phyloP scores from a whole-genome alignment of 257 asterid species.

The Ophiorrhiza pumila region DNA sequence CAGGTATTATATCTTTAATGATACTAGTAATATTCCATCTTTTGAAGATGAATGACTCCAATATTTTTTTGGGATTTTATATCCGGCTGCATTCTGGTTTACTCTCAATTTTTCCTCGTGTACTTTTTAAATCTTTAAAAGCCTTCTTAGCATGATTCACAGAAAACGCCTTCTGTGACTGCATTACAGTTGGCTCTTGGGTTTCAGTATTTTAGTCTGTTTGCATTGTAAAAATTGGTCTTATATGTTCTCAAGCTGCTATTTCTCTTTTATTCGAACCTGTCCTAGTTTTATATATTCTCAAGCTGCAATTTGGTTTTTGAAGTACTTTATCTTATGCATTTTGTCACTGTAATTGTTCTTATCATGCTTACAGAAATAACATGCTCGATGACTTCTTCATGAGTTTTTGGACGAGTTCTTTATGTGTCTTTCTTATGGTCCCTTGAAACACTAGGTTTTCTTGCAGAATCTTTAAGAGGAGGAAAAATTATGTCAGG shows the following conservation, averaged over 20 bases:
- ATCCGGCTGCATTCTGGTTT: not conserved
- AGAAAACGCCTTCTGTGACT: not conserved
- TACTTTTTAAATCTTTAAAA: not conserved
- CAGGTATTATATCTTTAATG: conserved; percentile 50
- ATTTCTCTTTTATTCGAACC: not conserved
- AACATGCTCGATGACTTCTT: not conserved
- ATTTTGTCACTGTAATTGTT: not conserved
- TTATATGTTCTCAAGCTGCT: not conserved
- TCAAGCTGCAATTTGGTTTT: not conserved
- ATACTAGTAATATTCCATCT: not conserved
- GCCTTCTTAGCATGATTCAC: not conserved
- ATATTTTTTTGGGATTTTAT: not conserved
- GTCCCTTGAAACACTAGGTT: not conserved
- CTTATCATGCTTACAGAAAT: not conserved
- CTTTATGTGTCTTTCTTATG: not conserved
- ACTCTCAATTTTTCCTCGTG: not conserved
- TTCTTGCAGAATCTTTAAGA: not conserved
- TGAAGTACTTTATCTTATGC: not conserved
- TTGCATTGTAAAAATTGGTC: not conserved
- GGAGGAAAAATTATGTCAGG: not conserved
- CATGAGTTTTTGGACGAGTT: not conserved
- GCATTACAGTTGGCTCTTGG: not conserved
- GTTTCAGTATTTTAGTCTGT: not conserved
- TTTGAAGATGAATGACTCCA: not conserved
- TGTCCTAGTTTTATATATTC: not conserved